A percentile compares a stretch with the other conserved stretches of the same genome.
These are phyloP conservation scores for Pestalotiopsis sp. DNA, from an alignment of 2,329 filamentous ascomycete genomes.

Conservation along the genomic window DNA sequence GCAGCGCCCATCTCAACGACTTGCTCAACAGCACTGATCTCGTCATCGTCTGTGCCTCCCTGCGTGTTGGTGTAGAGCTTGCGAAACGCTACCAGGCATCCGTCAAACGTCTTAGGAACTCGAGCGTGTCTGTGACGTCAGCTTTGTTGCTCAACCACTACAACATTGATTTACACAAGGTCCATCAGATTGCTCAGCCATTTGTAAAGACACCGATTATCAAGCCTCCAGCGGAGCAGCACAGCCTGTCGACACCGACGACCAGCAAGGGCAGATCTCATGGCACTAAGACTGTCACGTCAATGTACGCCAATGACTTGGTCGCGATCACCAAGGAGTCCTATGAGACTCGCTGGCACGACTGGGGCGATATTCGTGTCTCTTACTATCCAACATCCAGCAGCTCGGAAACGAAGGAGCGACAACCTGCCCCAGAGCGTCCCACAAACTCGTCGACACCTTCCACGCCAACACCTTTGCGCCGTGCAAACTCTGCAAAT, in stretches of 20 bases:
- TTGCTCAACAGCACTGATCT: constrained; percentile 86
- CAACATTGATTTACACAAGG: constrained; percentile 75
- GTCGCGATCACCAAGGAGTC: constrained; percentile 69
- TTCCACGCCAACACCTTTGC: constrained; percentile 74
- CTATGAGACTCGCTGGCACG: constrained; percentile 61
- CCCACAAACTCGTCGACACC: constrained; percentile 53
- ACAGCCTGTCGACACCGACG: constrained; percentile 54
- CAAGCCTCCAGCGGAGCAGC: constrained; percentile 51
- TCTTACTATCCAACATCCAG: constrained; percentile 69
- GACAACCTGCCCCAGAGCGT: constrained; percentile 32
- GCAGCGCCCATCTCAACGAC: constrained; percentile 86
- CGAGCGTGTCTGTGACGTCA: constrained; percentile 68
- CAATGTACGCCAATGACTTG: constrained; percentile 82
- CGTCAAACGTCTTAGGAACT: constrained; percentile 73
- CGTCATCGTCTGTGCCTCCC: constrained; percentile 73
- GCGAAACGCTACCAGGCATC: constrained; percentile 92
- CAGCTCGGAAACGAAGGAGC: constrained; percentile 33
- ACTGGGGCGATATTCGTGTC: constrained; percentile 80
- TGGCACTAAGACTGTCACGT: constrained; percentile 51
- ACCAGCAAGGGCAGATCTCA: constrained; percentile 78
- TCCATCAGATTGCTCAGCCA: constrained; percentile 81
- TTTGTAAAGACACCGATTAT: constrained; percentile 73
- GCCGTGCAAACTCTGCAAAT: constrained; percentile 65
- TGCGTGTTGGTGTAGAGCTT: constrained; percentile 82
- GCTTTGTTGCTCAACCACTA: constrained; percentile 84